Evolutionary conservation across 345 rosid genomes (phyloP), one percentile per base, ranked within the genome.

Genomic region (Gossypium turneri): DNA sequence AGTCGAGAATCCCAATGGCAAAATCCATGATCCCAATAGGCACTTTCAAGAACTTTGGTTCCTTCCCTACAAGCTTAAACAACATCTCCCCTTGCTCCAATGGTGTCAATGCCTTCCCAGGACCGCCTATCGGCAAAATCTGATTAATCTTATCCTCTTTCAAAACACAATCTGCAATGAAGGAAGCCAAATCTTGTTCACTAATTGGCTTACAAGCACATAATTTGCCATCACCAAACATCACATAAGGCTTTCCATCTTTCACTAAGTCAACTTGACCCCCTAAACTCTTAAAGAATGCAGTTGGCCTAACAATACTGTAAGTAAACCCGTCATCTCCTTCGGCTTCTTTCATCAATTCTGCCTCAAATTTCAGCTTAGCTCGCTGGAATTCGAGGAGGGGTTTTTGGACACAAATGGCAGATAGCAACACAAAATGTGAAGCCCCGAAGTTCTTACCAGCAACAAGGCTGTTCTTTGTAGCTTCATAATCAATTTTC

Each of bases 131-230:
- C 5, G 98, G 98, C 84, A 94, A 81, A 24, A 90, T 81, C 76
- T 76, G 84, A 80, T 94, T 94, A 67, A 88, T 81, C 82, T 90
- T 91, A 67, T 88, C 87, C 82, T 90, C 88, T 55, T 86, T 84
- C 88, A 94, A 72, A 47, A 91, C 90, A 48, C 97, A 94, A 75
- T 94, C 95, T 0, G 94, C 85, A 0, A 92, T 90, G 48, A 91
- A 92, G 0, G 97, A 80, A 13, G 98, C 98, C 76, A 94, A 74
- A 84, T 94, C 97, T 65, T 79, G 81, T 79, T 94, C 98, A 20
- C 97, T 91, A n/a, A 92, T 94, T 0, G 97, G 98, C 79, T 94
- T 92, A 74, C 98, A 92, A 73, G 98, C 98, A 73, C 97, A 91
- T 52, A 92, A 84, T 80, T 82, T 91, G 51, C 98, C 98, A 70